phyloP scores from a whole-genome alignment of 2,329 filamentous ascomycete genomes.

The Xylaria sp. region DNA sequence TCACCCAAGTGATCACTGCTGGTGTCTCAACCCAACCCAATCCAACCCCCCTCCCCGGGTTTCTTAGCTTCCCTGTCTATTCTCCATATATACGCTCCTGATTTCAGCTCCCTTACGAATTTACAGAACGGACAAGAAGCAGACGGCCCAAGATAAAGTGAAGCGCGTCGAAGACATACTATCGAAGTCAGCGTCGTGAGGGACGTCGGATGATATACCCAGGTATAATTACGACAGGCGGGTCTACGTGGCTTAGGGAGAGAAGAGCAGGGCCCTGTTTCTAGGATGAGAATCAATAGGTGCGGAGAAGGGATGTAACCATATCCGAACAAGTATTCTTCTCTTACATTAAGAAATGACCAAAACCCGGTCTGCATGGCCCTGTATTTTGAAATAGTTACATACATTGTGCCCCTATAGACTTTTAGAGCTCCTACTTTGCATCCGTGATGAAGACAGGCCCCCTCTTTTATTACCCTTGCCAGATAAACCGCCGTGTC shows the following conservation, averaged over 20 bases:
- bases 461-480: slow-evolving; percentile 9
- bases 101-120: neutral
- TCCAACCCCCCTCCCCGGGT: too few species aligned
- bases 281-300: neutral
- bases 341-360: neutral
- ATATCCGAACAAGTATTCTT: neutral
- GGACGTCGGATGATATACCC: neutral
- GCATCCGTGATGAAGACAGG: slow-evolving; percentile 13
- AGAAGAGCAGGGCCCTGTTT: neutral
- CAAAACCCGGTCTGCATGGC: slow-evolving; percentile 7
- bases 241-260: neutral
- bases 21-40: neutral
- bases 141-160: slow-evolving; percentile 84
- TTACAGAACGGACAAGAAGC: slow-evolving; percentile 82
- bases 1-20: too few species aligned
- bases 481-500: slow-evolving; percentile 1
- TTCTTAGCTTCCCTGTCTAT: neutral
- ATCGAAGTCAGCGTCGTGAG: slow-evolving; percentile 42
- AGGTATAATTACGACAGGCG: neutral
- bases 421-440: slow-evolving; percentile 19
- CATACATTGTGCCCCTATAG: slow-evolving; percentile 18
- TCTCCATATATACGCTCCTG: neutral
- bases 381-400: slow-evolving; percentile 18
- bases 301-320: neutral
- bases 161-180: slow-evolving; percentile 65